phyloP scores from a whole-genome alignment of 345 rosid species.

The Gossypium stocksii region DNA sequence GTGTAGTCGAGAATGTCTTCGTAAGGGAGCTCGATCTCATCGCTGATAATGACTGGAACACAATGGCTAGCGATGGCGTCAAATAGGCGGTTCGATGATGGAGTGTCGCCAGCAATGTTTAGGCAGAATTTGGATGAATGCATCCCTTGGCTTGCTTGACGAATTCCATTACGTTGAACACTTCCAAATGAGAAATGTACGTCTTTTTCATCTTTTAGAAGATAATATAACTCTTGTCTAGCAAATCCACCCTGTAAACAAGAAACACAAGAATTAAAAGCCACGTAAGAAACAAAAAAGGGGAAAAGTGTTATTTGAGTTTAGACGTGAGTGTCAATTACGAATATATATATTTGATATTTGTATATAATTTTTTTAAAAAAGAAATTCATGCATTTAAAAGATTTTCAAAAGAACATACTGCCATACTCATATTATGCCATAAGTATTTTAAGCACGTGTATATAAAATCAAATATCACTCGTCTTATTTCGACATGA shows the following conservation, averaged over 20 bases:
- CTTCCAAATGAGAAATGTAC: slow-evolving; percentile 87
- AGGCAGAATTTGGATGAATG: slow-evolving; percentile 84
- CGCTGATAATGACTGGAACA: slow-evolving; percentile 85
- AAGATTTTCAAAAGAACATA: no score
- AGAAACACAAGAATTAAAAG: not conserved
- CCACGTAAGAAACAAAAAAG: not conserved
- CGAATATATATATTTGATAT: no score
- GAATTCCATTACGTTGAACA: slow-evolving; percentile 56
- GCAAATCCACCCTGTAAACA: slow-evolving; percentile 68
- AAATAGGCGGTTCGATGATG: slow-evolving; percentile 90
- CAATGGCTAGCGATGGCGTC: slow-evolving; percentile 96
- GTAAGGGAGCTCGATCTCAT: slow-evolving; percentile 86
- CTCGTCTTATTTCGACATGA: no score
- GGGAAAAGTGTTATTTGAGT: no score
- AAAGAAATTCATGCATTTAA: no score
- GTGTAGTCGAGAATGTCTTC: slow-evolving; percentile 90
- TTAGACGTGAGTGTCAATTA: no score
- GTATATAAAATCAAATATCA: no score
- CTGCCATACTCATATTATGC: no score
- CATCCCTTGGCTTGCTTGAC: slow-evolving; percentile 74
- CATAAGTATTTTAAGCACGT: no score
- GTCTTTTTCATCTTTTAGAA: slow-evolving; percentile 70
- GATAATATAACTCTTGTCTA: slow-evolving; percentile 70
- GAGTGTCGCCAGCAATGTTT: slow-evolving; percentile 96
- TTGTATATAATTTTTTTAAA: no score